Percentiles rank a stretch among this genome's conserved stretches.
Conservation (phyloP, 139 green algal species). For the Micractinium sp. region DNA sequence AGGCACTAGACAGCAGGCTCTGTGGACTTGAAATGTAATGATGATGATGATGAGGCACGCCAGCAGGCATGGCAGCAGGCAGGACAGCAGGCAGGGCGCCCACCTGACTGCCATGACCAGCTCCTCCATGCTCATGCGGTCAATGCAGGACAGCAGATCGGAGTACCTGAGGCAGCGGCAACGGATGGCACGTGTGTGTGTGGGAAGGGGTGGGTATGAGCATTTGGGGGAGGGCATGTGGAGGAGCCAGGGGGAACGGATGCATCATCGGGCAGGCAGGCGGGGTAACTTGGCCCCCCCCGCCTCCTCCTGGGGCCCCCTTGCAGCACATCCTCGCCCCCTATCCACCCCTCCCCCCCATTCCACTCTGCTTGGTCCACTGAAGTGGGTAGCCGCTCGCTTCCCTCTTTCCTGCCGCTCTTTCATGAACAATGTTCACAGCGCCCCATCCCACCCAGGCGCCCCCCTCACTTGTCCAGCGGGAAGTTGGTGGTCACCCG, state of each 20-base stretch:
- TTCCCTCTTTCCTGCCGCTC: not conserved
- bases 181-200: not conserved
- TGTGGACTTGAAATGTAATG: too few relatives aligned
- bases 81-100: conserved; percentile 39
- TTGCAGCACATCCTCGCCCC: not conserved
- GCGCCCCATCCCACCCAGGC: not conserved
- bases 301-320: not conserved
- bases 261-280: too few relatives aligned
- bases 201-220: too few relatives aligned
- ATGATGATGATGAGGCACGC: too few relatives aligned
- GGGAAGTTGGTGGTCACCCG: conserved; percentile 77
- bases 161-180: conserved; percentile 61
- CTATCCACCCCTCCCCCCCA: not conserved
- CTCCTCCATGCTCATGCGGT: conserved; percentile 85
- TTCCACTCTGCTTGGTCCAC: too few relatives aligned
- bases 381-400: not conserved
- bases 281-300: too few relatives aligned
- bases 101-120: conserved; percentile 92
- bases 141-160: conserved; percentile 76
- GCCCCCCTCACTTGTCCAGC: conserved; percentile 51
- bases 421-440: not conserved
- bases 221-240: too few relatives aligned
- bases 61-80: too few relatives aligned
- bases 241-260: too few relatives aligned
- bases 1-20: too few relatives aligned